These are phyloP conservation scores for Rubia yunnanensis DNA, from an alignment of 257 asterid species.

Conservation along the genomic window DNA sequence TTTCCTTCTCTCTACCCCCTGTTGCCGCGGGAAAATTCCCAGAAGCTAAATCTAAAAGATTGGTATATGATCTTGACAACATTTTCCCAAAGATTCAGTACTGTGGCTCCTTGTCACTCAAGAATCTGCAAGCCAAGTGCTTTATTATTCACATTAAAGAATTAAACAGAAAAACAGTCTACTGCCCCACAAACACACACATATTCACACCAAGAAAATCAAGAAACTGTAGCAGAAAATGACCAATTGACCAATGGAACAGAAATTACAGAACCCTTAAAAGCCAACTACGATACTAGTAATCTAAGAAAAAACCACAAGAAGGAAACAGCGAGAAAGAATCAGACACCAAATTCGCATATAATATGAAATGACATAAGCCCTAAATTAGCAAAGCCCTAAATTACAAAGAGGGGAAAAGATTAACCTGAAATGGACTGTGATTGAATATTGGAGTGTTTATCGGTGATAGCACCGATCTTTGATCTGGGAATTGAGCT, in stretches of 20 bases:
- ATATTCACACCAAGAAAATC: slow-evolving; percentile 9
- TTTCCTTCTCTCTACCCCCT: slow-evolving; percentile 75
- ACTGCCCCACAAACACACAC: slow-evolving; percentile 13
- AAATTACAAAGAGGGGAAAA: slow-evolving; percentile 16
- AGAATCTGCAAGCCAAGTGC: slow-evolving; percentile 34
- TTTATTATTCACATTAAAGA: slow-evolving; percentile 10
- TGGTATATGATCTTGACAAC: slow-evolving; percentile 88
- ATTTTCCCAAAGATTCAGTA: slow-evolving; percentile 34
- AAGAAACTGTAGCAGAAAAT: slow-evolving; percentile 5
- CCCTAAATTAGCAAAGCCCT: slow-evolving; percentile 18
- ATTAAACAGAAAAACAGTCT: neutral
- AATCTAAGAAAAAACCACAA: slow-evolving; percentile 9
- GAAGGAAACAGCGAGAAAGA: slow-evolving; percentile 2
- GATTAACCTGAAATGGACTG: slow-evolving; percentile 8
- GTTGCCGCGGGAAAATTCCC: slow-evolving; percentile 74
- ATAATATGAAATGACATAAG: slow-evolving; percentile 9
- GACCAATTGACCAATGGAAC: slow-evolving; percentile 20
- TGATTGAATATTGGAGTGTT: slow-evolving; percentile 29
- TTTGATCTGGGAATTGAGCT: slow-evolving; percentile 21
- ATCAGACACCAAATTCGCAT: neutral
- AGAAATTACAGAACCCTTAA: slow-evolving; percentile 26
- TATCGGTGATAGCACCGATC: slow-evolving; percentile 23
- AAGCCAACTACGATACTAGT: slow-evolving; percentile 13
- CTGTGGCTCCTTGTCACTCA: slow-evolving; percentile 8
- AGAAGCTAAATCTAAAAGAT: slow-evolving; percentile 76